phyloP scores from a whole-genome alignment of 176 grass and related monocot genomes.

The Secale cereale region DNA sequence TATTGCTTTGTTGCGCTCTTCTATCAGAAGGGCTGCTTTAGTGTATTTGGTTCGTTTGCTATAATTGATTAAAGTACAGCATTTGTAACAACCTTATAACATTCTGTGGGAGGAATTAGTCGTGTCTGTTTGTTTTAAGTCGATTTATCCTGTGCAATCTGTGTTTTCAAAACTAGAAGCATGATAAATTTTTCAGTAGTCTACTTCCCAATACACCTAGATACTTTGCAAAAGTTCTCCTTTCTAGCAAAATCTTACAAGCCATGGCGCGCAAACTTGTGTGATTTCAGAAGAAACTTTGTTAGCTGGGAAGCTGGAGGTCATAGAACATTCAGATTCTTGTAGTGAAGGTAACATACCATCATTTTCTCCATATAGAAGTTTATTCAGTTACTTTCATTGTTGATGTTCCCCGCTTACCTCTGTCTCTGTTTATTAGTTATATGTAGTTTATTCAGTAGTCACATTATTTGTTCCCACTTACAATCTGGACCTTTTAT shows the following conservation, averaged over 20 bases:
- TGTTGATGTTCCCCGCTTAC: neutral
- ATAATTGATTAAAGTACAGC: neutral
- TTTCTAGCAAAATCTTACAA: neutral
- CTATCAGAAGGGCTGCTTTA: neutral
- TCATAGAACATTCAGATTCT: neutral
- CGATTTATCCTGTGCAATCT: neutral
- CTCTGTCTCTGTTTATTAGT: neutral
- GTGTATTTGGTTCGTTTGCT: neutral
- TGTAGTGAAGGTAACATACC: neutral
- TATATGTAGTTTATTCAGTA: neutral
- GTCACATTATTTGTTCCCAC: neutral
- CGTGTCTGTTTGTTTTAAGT: neutral
- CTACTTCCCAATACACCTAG: neutral
- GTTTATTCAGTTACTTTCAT: neutral
- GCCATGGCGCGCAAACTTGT: neutral
- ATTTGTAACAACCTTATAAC: neutral
- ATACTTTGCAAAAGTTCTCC: neutral
- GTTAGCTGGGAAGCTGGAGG: neutral
- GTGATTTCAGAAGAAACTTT: neutral
- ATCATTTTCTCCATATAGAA: neutral
- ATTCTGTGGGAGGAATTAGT: neutral
- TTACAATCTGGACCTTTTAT: neutral
- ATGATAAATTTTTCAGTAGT: neutral
- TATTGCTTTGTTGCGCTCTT: neutral
- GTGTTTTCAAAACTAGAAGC: neutral